Evolutionary conservation across 768 basidiomycete genomes (phyloP), one percentile per base, ranked within the genome.

Genomic region (Amanita subjunquillea): DNA sequence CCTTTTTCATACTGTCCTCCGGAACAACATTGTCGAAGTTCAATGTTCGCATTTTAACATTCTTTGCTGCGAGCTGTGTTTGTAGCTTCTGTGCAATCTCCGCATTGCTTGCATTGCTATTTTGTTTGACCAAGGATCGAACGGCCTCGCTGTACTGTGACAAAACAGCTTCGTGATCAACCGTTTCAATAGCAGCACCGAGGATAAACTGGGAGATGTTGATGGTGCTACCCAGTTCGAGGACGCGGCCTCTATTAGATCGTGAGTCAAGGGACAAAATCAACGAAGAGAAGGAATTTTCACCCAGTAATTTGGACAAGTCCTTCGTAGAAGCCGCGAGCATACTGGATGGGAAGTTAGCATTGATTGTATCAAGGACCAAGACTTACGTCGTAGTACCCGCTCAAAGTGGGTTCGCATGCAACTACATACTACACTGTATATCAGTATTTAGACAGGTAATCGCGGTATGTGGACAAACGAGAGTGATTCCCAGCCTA

Each of bases 401-500:
- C 10, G 34, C 64, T 65, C n/a, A 67, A 56, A 13, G 59, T 41
- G 3, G 66, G 78, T 58, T 82, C 79, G 64, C 79, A 82, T 0
- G 78, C 80, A 29, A 80, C 73, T 57, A 78, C 72, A 62, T 79
- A 79, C 77, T 79, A 54, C 22, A 39, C 13, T 45, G 34, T 34
- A 37, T 25, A 34, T 54, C 30, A 49, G 46, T 34, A 20, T 44
- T 30, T 25, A 15, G 20, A 45, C 3, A 25, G 42, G n/a, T 6
- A 23, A 13, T 12, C 50, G 59, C 10, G 55, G 51, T 43, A 42
- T 22, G 44, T 38, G 8, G 15, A 58, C 72, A 45, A 60, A 79
- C 78, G 50, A 80, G 57, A 1, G 76, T 75, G 41, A 82, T 79
- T 0, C 78, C 78, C 34, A 67, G 65, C 47, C 69, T 59, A 6